Evolutionary conservation across 805 yeast genomes (phyloP).

Genomic region (Cyberlindnera galapagoensis): DNA sequence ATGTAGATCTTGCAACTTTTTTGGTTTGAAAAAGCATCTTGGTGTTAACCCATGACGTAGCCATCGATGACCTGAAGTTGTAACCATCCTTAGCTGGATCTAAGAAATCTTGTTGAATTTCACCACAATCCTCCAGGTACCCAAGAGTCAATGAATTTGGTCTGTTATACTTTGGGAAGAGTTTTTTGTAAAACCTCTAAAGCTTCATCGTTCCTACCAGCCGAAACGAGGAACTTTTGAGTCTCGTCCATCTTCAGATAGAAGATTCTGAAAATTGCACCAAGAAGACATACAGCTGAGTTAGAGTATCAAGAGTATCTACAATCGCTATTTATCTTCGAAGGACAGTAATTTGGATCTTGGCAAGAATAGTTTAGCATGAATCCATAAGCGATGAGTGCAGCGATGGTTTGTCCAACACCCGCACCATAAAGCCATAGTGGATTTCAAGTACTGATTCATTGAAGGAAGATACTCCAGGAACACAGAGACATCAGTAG

Average conservation of each 20-base stretch:
- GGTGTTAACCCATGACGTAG: slow-evolving; percentile 30
- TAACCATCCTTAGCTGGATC: slow-evolving; percentile 16
- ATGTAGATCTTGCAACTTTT: slow-evolving; percentile 33
- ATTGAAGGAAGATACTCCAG: slow-evolving; percentile 43
- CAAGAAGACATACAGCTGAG: slow-evolving; percentile 42
- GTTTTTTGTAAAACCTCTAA: slow-evolving; percentile 34
- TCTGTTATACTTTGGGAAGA: slow-evolving; percentile 39
- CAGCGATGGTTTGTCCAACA: slow-evolving; percentile 47
- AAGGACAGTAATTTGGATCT: slow-evolving; percentile 35
- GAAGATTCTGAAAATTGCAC: slow-evolving; percentile 41
- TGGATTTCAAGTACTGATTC: slow-evolving; percentile 42
- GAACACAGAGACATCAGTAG: slow-evolving; percentile 45
- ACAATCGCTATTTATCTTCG: slow-evolving; percentile 48
- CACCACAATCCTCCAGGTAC: slow-evolving; percentile 39
- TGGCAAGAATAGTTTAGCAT: slow-evolving; percentile 41
- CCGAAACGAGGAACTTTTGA: slow-evolving; percentile 44
- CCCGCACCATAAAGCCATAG: slow-evolving; percentile 53
- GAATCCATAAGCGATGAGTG: slow-evolving; percentile 46
- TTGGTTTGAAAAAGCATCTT: slow-evolving; percentile 37
- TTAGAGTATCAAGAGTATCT: slow-evolving; percentile 48
- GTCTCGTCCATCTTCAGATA: slow-evolving; percentile 41
- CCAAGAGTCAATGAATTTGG: slow-evolving; percentile 37
- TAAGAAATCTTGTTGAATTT: slow-evolving; percentile 25
- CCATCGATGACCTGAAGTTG: slow-evolving; percentile 11
- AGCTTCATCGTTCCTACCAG: slow-evolving; percentile 45